Percentiles rank a stretch among this genome's conserved stretches.
Evolutionary conservation across 768 basidiomycete genomes (phyloP).

Genomic region (Krasilnikovozyma curviuscula): DNA sequence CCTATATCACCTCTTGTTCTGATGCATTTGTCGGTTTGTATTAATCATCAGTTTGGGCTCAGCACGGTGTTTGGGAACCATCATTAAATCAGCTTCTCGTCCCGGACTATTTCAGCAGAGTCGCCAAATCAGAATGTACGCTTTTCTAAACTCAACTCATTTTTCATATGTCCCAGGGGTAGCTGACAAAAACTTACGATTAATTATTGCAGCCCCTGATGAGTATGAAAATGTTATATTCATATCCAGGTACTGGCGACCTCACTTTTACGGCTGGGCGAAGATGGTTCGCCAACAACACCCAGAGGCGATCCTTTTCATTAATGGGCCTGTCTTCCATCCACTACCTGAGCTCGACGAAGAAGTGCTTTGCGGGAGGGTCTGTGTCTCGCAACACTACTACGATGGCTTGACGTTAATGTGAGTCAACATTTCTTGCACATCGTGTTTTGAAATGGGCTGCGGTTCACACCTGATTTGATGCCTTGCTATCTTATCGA

Average conservation of each 20-base stretch:
- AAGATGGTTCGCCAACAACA: conserved; percentile 17
- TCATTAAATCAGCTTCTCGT: conserved; percentile 13
- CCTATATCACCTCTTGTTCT: neutral
- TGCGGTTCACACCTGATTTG: neutral
- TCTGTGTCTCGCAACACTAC: conserved; percentile 21
- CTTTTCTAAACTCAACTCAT: too few species aligned
- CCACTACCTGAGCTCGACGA: conserved; percentile 20
- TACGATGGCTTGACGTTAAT: conserved; percentile 27
- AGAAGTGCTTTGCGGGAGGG: conserved; percentile 17
- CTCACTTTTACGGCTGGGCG: conserved; percentile 20
- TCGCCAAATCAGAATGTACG: too few species aligned
- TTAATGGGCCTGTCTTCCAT: conserved; percentile 23
- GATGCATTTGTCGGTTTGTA: neutral
- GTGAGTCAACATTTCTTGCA: conserved; percentile 3
- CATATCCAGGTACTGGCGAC: conserved; percentile 19
- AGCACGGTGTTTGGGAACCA: conserved; percentile 25
- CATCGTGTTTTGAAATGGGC: neutral
- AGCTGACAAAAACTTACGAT: too few species aligned
- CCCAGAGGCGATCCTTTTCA: conserved; percentile 23
- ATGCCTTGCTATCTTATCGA: neutral
- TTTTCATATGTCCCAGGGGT: too few species aligned
- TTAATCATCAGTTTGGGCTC: conserved; percentile 22
- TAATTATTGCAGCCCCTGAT: too few species aligned
- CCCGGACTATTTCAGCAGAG: conserved; percentile 19
- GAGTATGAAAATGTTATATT: conserved; percentile 16